phyloP scores from a whole-genome alignment of 2,329 filamentous ascomycete species.

The Penicillium italicum region DNA sequence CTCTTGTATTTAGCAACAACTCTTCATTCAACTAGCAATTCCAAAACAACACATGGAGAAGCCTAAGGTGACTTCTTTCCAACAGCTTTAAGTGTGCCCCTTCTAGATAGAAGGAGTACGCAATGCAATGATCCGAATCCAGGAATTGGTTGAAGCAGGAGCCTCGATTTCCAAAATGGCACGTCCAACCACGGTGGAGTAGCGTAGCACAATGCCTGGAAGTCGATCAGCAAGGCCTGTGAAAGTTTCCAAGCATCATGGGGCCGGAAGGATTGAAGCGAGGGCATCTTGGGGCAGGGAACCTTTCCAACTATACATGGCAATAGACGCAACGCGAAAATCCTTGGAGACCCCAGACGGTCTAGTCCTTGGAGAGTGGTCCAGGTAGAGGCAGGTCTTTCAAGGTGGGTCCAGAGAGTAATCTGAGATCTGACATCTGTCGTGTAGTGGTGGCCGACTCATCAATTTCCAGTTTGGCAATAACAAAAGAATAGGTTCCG shows the following conservation, averaged over 20 bases:
- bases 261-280: not conserved
- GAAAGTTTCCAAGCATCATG: not conserved
- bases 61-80: not conserved
- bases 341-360: not conserved
- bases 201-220: not conserved
- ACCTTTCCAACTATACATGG: not conserved
- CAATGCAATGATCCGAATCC: not conserved
- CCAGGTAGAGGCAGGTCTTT: not conserved
- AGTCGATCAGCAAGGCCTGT: not conserved
- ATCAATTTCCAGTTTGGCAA: not conserved
- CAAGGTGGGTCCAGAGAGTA: not conserved
- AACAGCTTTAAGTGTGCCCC: not conserved
- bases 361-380: not conserved
- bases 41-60: not conserved
- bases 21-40: not conserved
- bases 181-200: not conserved
- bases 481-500: not conserved
- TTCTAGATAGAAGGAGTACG: not conserved
- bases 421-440: slow-evolving; percentile 11
- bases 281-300: not conserved
- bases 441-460: slow-evolving; percentile 11
- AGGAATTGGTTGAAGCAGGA: not conserved
- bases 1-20: not conserved
- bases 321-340: not conserved
- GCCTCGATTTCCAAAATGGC: not conserved